Evolutionary conservation across 768 basidiomycete genomes (phyloP), one percentile per base, ranked within the genome.

Genomic region (Xanthoconium purpureum): DNA sequence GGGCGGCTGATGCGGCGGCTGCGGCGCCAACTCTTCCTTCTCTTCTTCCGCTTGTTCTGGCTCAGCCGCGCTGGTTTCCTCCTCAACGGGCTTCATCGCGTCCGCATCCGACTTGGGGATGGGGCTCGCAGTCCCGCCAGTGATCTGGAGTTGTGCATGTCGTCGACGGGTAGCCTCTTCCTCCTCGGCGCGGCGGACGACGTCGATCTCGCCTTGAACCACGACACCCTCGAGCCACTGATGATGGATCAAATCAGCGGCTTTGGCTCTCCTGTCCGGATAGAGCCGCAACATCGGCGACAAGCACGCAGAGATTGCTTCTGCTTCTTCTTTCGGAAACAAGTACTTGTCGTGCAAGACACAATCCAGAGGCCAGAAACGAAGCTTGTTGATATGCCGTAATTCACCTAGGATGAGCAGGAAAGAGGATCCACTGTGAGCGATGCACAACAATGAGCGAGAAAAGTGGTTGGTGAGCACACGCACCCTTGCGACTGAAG

Each of bases 321-420:
- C 89, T 2, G 96, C 91, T 50, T 95, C 94, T 6, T 80, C 74
- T 48, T 83, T 81, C 1, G 92, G 86, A 67, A 99, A 93, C 54
- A 97, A 83, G 75, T 98, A 98, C 76, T 99, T 98, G 79, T 99
- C 95, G 65, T 90, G 86, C 55, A 94, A 73, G 20, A 94, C 91
- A 11, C 84, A 73, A 0, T 84, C 81, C 29, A 95, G 79, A 6
- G 91, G 91, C 92, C 93, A 98, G 73, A 83, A 96, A 14, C 94
- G 88, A 38, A 98, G 80, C 71, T 96, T 95, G 71, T 87, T 88
- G 68, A 98, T 98, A 63, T 96, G 92, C 9, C 94, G 86, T 32
- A 98, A 84, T 74, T 98, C 95, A 48, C 84, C 85, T 85, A 28
- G 10, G 57, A 50, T 11, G 45, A 44, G 29, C 42, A 24, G 14